These are phyloP conservation scores for Peronospora destructor DNA, from an alignment of 352 stramenopile genomes.

Conservation along the genomic window DNA sequence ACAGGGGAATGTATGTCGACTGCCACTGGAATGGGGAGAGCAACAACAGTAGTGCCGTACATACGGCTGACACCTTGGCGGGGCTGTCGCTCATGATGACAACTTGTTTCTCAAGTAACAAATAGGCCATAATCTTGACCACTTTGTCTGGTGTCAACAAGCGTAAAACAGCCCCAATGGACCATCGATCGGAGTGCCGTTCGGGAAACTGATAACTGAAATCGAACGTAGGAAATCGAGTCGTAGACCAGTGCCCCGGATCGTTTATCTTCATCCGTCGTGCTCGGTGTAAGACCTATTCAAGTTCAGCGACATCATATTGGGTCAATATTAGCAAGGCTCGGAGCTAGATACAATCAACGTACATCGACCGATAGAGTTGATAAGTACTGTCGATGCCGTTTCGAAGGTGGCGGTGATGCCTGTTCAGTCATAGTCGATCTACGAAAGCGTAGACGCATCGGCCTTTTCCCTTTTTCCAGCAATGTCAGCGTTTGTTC, in stretches of 20 bases:
- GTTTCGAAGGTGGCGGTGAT: conserved; percentile 4
- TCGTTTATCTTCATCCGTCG: conserved; percentile 59
- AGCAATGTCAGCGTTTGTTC: conserved; percentile 47
- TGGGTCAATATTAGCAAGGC: background rate
- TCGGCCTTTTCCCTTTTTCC: conserved; percentile 44
- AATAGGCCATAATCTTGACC: conserved; percentile 57
- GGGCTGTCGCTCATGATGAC: conserved; percentile 67
- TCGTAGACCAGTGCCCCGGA: conserved; percentile 52
- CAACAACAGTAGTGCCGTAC: conserved; percentile 59
- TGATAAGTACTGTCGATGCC: conserved; percentile 17
- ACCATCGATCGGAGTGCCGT: conserved; percentile 62
- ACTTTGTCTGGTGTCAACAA: conserved; percentile 51
- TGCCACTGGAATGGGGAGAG: conserved; percentile 83
- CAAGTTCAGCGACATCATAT: conserved; percentile 5
- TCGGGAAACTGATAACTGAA: conserved; percentile 78
- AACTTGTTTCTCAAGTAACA: conserved; percentile 80
- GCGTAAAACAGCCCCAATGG: conserved; percentile 56
- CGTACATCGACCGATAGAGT: conserved; percentile 34
- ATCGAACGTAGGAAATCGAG: conserved; percentile 50
- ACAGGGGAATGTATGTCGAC: conserved; percentile 80
- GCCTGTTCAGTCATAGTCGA: conserved; percentile 10
- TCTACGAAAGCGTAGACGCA: conserved; percentile 61
- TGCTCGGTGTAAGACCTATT: conserved; percentile 59
- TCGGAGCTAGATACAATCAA: conserved; percentile 14
- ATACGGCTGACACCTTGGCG: conserved; percentile 59